Base-by-base conservation (phyloP, 306 rosid genomes). In the Canavalia gladiata region DNA sequence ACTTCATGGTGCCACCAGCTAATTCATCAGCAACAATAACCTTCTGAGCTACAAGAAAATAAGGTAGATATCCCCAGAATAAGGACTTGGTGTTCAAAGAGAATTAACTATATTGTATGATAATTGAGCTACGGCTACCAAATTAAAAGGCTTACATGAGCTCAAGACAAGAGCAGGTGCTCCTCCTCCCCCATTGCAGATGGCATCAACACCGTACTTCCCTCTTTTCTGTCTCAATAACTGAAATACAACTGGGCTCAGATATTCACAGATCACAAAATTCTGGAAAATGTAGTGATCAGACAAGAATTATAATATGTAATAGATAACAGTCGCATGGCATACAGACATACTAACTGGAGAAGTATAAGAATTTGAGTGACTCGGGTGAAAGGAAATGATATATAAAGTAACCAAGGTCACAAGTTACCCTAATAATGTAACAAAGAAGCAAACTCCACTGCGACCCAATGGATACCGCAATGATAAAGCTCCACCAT, bases 111-210 rank as follows among this genome's bases (percentile, higher is more conserved):
- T 42, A 42, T 25, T 54, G 39, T 43, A 8, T 50, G 0, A 25
- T 25, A 25, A 51, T 41, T 63, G 66, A 58, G 74, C 63, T 65
- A 56, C 37, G 59, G 72, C 64, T 35, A 74, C 11, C 81, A 54
- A 72, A 86, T 46, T 68, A 64, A 75, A 81, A 10, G 51, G 63
- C 92, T 92, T 91, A 95, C 97, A 87, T 74, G 81, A 88, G 88
- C 89, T 95, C 97, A 79, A 95, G 54, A 93, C 97, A 67, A 95
- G 86, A 31, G 99, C 92, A 58, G 99, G 93, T n/a, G 99, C 97
- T 8, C 99, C 99, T 57, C 99, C 99, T 81, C 97, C 99, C 28
- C 99, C 99, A 43, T 95, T 93, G 90, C 99, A 95, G 71, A 95
- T 88, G 43, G 87, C 91, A 37, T 62, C 95, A 84, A 93, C 91